Conservation (phyloP, 139 green algal species). For the Coelastrella sp. region DNA sequence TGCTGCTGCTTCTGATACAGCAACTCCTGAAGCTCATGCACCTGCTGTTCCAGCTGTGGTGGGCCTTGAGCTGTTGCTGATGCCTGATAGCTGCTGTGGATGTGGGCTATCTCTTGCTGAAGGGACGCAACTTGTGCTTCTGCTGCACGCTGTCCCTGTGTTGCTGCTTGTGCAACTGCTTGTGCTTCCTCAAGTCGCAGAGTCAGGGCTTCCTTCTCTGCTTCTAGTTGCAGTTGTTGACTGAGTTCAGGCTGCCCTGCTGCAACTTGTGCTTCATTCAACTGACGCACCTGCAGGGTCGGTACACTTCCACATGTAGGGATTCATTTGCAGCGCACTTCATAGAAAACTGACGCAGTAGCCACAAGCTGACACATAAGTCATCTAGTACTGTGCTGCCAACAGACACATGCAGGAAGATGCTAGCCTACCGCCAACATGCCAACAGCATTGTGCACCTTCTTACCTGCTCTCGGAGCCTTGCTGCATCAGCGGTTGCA, state of each 20-base stretch:
- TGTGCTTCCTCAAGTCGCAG: neutral
- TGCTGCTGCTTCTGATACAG: constrained; percentile 85
- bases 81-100: constrained; percentile 18
- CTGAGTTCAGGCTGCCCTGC: constrained; percentile 3
- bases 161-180: neutral
- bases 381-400: too few species aligned
- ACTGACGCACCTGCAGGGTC: constrained; percentile 26
- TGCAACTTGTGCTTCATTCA: neutral
- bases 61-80: constrained; percentile 44
- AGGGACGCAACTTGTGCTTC: constrained; percentile 49
- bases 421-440: too few species aligned
- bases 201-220: constrained; percentile 18
- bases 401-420: too few species aligned
- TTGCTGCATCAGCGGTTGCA: constrained; percentile 32
- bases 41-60: constrained; percentile 66
- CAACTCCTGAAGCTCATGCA: constrained; percentile 72
- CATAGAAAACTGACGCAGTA: too few species aligned
- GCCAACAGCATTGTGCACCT: too few species aligned
- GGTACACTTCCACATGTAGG: too few species aligned
- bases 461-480: constrained; percentile 33
- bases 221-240: constrained; percentile 21
- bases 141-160: constrained; percentile 41
- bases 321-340: too few species aligned
- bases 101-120: constrained; percentile 48
- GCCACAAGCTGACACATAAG: too few species aligned